phyloP scores from a whole-genome alignment of 495 filamentous ascomycete genomes.

The Penicillium parvum region DNA sequence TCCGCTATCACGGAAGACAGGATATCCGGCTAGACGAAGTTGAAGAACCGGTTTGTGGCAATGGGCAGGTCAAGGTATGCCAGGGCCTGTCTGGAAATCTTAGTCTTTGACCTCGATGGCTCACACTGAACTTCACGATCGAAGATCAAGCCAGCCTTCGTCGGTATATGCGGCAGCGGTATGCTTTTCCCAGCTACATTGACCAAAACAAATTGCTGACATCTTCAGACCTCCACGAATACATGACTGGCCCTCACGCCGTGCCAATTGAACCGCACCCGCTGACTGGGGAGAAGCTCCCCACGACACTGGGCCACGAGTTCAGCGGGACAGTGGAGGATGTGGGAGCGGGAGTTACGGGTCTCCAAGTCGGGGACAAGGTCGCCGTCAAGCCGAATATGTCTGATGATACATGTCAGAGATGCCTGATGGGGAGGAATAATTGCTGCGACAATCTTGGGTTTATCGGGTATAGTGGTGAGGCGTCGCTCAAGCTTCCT shows the following conservation, averaged over 20 bases:
- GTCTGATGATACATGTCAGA: conserved; percentile 51
- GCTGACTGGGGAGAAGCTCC: conserved; percentile 52
- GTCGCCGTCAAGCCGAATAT: conserved; percentile 58
- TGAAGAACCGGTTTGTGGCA: conserved; percentile 34
- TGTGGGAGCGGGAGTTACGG: conserved; percentile 48
- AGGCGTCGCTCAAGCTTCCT: conserved; percentile 1
- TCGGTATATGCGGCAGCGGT: conserved; percentile 36
- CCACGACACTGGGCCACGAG: conserved; percentile 59
- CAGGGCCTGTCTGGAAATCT: too few relatives aligned
- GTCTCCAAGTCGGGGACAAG: conserved; percentile 49
- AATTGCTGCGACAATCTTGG: conserved; percentile 57
- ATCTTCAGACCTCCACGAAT: conserved; percentile 55
- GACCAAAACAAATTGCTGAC: neutral
- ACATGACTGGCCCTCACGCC: conserved; percentile 50
- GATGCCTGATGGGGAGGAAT: conserved; percentile 45
- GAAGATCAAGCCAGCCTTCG: conserved; percentile 33
- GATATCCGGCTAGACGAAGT: conserved; percentile 42
- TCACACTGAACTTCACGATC: neutral
- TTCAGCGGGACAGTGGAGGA: conserved; percentile 58
- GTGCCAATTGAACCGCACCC: conserved; percentile 55
- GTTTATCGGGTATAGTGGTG: conserved; percentile 56
- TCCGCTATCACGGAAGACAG: conserved; percentile 37
- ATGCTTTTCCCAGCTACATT: neutral
- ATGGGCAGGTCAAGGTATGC: conserved; percentile 39
- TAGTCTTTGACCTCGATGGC: neutral